phyloP scores from a whole-genome alignment of 1,284 basidiomycete genomes.

The Phylloboletellus chloephorus region DNA sequence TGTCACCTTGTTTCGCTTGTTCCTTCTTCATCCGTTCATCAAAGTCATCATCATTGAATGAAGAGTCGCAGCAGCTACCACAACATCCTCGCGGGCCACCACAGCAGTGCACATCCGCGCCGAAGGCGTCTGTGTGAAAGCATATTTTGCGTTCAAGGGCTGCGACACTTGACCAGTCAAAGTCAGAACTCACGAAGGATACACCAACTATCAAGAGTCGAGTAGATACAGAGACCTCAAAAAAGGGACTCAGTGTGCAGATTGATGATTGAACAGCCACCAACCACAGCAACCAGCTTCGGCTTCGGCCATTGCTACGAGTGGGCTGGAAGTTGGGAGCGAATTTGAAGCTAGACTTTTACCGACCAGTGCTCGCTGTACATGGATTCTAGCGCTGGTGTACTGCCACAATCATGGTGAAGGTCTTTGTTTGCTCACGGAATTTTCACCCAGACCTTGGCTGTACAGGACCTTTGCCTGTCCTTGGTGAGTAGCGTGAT shows the following conservation, averaged over 20 bases:
- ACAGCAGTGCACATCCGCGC: constrained; percentile 22
- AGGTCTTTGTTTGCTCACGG: too few species aligned
- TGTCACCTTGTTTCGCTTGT: constrained; percentile 14
- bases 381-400: not conserved
- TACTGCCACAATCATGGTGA: too few species aligned
- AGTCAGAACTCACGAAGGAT: constrained; percentile 20
- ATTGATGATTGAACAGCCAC: constrained; percentile 4
- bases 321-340: not conserved
- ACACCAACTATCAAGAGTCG: constrained; percentile 24
- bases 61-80: constrained; percentile 24
- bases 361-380: not conserved
- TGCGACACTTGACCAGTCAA: not conserved
- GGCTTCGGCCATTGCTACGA: constrained; percentile 19
- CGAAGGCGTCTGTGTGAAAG: constrained; percentile 21
- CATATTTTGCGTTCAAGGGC: not conserved
- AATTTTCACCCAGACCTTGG: too few species aligned
- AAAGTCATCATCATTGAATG: constrained; percentile 29
- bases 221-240: constrained; percentile 16
- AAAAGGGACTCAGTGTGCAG: constrained; percentile 1
- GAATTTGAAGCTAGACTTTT: not conserved
- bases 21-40: constrained; percentile 28
- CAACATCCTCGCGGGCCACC: constrained; percentile 28
- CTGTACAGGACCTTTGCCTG: too few species aligned
- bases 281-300: constrained; percentile 22
- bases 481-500: too few species aligned